These are phyloP conservation scores for Halteria grandinella DNA, from an alignment of 73 alveolate genomes.

Conservation along the genomic window DNA sequence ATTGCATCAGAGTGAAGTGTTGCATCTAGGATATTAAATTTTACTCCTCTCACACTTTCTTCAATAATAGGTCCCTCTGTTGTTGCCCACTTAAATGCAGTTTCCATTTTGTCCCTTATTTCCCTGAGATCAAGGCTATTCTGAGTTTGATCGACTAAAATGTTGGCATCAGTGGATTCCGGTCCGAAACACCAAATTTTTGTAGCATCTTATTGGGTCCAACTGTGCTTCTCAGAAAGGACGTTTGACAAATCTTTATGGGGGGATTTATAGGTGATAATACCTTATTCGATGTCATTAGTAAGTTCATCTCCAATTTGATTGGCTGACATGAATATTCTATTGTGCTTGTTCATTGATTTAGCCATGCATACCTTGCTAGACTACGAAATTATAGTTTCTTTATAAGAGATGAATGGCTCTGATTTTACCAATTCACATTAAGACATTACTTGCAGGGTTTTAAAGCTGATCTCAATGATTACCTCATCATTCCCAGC, in stretches of 20 bases:
- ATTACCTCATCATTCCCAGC: slow-evolving; percentile 99
- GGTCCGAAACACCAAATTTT: slow-evolving; percentile 99
- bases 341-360: slow-evolving; percentile 99
- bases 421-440: slow-evolving; percentile 92
- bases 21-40: slow-evolving; percentile 93
- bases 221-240: slow-evolving; percentile 89
- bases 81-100: slow-evolving; percentile 98
- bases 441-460: slow-evolving; percentile 95
- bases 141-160: slow-evolving; percentile 92
- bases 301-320: slow-evolving; percentile 93
- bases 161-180: slow-evolving; percentile 94
- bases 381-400: slow-evolving; percentile 91
- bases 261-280: slow-evolving; percentile 82
- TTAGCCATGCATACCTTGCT: slow-evolving; percentile 92
- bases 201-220: slow-evolving; percentile 92
- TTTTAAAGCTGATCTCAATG: slow-evolving; percentile 96
- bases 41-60: slow-evolving; percentile 98
- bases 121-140: slow-evolving; percentile 95
- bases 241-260: slow-evolving; percentile 91
- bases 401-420: slow-evolving; percentile 99
- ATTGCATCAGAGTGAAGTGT: slow-evolving; percentile 96
- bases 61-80: slow-evolving; percentile 97
- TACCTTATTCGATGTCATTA: slow-evolving; percentile 87
- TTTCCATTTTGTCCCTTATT: slow-evolving; percentile 96
- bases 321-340: slow-evolving; percentile 89